phyloP scores from a whole-genome alignment of 2,329 filamentous ascomycete species.

The Cladosporium phlei region DNA sequence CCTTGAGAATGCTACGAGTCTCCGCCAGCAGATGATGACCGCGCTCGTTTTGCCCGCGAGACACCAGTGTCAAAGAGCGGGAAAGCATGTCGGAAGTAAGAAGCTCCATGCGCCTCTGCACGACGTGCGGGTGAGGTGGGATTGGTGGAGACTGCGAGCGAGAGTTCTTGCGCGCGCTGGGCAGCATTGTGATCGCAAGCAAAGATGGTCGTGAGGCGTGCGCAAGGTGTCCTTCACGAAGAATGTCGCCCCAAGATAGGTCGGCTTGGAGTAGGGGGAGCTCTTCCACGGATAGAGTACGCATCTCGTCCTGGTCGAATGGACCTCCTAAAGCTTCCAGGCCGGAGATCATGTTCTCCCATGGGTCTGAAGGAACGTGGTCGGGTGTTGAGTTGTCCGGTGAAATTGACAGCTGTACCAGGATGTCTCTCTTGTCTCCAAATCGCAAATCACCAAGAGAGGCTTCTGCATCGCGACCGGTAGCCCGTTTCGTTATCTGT shows the following conservation, averaged over 20 bases:
- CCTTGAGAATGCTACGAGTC: constrained; percentile 91
- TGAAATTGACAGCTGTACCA: constrained; percentile 88
- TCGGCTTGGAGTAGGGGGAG: constrained; percentile 93
- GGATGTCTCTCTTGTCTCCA: constrained; percentile 88
- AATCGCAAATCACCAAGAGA: constrained; percentile 87
- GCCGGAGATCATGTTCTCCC: constrained; percentile 95
- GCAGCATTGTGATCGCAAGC: constrained; percentile 92
- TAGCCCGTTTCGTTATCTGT: constrained; percentile 93
- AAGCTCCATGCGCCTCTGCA: constrained; percentile 95
- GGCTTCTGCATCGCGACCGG: constrained; percentile 89
- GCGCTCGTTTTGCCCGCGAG: constrained; percentile 85
- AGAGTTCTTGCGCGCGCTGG: constrained; percentile 35
- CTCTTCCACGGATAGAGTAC: constrained; percentile 83
- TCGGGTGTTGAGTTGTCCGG: constrained; percentile 81
- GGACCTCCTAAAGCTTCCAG: constrained; percentile 88
- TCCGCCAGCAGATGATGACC: constrained; percentile 89
- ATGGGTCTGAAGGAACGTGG: constrained; percentile 83
- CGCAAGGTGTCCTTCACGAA: constrained; percentile 78
- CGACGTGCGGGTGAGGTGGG: constrained; percentile 88
- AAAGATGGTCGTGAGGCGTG: constrained; percentile 86
- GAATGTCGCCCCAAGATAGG: constrained; percentile 85
- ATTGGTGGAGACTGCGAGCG: constrained; percentile 67
- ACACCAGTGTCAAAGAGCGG: constrained; percentile 82
- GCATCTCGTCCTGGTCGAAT: constrained; percentile 78
- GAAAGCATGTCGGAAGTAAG: constrained; percentile 98